A percentile compares a stretch with the other conserved stretches of the same genome.
Conservation (phyloP, 169 alveolate species). For the Toxoplasma gondii region DNA sequence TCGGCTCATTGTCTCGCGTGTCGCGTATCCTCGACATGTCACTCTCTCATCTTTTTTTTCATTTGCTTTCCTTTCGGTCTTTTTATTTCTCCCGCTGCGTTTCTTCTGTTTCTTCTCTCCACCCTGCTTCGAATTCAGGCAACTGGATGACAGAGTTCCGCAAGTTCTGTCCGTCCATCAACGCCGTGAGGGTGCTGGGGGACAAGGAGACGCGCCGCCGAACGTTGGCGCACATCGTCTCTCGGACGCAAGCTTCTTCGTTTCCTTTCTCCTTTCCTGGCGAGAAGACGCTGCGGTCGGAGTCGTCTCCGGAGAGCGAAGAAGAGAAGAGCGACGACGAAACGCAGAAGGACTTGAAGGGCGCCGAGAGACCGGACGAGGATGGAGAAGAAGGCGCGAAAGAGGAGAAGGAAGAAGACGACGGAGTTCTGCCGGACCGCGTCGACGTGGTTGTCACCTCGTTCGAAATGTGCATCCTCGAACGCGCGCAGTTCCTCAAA, state of each 20-base stretch:
- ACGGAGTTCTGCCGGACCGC: slow-evolving; percentile 76
- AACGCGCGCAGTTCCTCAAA: slow-evolving; percentile 82
- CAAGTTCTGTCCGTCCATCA: slow-evolving; percentile 87
- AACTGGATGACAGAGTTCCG: slow-evolving; percentile 95
- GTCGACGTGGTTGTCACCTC: slow-evolving; percentile 90
- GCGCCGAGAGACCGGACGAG: neutral
- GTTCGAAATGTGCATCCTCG: slow-evolving; percentile 89
- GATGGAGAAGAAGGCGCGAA: neutral
- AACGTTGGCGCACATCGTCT: slow-evolving; percentile 57
- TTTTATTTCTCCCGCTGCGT: no score
- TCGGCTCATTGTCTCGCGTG: no score
- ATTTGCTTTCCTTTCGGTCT: no score
- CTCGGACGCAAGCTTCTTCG: neutral
- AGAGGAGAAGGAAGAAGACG: slow-evolving; percentile 19
- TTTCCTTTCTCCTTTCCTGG: neutral
- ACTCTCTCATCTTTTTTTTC: no score
- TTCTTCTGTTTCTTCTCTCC: no score
- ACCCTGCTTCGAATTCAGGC: slow-evolving; percentile 70
- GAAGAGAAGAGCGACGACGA: neutral
- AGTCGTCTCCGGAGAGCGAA: neutral
- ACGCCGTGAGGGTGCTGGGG: slow-evolving; percentile 92
- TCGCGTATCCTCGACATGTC: no score
- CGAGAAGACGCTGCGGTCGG: neutral
- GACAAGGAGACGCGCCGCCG: slow-evolving; percentile 90
- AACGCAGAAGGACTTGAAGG: neutral